Conservation (phyloP, 83 land plant species). For the Diphasiastrum complanatum region DNA sequence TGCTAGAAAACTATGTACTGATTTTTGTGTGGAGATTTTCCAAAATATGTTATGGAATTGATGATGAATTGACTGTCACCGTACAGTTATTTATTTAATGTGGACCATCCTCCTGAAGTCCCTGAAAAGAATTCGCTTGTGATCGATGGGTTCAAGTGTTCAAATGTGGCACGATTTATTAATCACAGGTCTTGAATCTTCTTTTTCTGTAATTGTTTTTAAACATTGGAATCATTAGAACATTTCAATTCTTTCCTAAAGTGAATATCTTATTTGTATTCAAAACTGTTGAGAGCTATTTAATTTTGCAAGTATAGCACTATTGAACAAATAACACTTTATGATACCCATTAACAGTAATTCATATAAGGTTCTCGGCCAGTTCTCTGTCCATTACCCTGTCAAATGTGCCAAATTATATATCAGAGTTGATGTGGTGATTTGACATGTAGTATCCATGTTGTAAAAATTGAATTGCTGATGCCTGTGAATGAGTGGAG, state of each 20-base stretch:
- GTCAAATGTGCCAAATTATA: no score
- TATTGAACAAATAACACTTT: no score
- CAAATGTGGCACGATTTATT: conserved; percentile 41
- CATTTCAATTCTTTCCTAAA: neutral
- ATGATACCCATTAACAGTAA: no score
- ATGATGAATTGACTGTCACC: neutral
- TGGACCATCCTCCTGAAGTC: conserved; percentile 37
- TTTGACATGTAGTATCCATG: neutral
- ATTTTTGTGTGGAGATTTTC: neutral
- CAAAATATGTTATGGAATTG: neutral
- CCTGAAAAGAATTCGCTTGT: conserved; percentile 25
- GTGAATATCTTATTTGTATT: no score
- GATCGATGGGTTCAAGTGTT: conserved; percentile 32
- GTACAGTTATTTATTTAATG: conserved; percentile 32
- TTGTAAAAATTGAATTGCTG: no score
- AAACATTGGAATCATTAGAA: neutral
- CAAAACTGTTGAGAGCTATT: no score
- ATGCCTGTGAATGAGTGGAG: no score
- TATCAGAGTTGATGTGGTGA: no score
- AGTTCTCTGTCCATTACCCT: no score
- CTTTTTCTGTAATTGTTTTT: neutral
- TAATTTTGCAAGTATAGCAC: no score
- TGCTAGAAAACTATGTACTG: no score
- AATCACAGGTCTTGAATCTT: conserved; percentile 34
- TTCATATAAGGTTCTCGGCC: no score